phyloP scores from a whole-genome alignment of 2,329 filamentous ascomycete species.

The Apiospora sp. region DNA sequence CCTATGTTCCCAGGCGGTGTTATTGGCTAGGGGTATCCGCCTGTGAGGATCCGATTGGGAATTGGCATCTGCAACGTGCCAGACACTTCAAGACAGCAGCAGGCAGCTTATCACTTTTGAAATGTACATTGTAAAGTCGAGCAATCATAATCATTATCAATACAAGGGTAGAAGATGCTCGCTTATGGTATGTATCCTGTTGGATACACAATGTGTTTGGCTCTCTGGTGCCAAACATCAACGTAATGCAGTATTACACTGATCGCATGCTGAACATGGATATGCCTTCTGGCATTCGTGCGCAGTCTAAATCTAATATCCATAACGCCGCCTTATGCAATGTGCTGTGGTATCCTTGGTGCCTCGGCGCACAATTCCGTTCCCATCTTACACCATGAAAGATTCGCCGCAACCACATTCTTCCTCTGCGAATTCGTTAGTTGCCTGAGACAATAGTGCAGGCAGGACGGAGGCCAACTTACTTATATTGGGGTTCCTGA shows the following conservation, averaged over 20 bases:
- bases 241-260: not conserved
- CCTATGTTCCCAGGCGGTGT: too few species aligned
- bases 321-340: slow-evolving; percentile 28
- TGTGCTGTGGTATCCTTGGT: slow-evolving; percentile 26
- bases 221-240: not conserved
- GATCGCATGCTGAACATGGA: slow-evolving; percentile 15
- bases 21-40: too few species aligned
- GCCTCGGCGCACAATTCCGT: slow-evolving; percentile 3
- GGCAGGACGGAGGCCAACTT: slow-evolving; percentile 49
- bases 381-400: slow-evolving; percentile 73
- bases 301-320: slow-evolving; percentile 18
- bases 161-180: not conserved
- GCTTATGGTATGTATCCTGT: not conserved
- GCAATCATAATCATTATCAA: not conserved
- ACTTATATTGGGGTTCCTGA: slow-evolving; percentile 99
- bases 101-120: too few species aligned
- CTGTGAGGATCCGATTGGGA: too few species aligned
- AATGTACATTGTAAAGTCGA: not conserved
- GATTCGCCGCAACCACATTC: slow-evolving; percentile 95
- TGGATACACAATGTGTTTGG: not conserved
- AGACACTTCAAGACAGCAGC: too few species aligned
- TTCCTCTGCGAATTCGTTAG: slow-evolving; percentile 71
- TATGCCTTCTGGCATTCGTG: not conserved
- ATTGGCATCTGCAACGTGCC: too few species aligned
- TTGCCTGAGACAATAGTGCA: slow-evolving; percentile 37